phyloP scores from a whole-genome alignment of 495 filamentous ascomycete genomes.

The Aspergillus hancockii region DNA sequence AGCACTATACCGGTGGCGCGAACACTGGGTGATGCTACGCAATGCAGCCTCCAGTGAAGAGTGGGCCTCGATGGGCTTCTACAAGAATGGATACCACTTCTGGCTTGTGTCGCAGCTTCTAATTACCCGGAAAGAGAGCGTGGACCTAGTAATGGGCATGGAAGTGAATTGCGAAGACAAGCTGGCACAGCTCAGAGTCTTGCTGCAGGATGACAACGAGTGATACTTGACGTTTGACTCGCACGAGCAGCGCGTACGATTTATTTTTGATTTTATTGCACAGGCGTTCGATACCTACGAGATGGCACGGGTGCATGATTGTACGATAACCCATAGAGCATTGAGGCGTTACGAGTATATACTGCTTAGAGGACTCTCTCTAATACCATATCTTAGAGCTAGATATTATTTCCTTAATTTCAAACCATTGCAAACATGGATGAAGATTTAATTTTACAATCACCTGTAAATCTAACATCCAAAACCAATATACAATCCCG shows the following conservation, averaged over 20 bases:
- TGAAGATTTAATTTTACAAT: no score
- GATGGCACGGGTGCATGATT: not conserved
- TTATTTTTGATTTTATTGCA: not conserved
- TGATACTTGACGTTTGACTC: constrained; percentile 1
- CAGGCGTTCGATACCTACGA: not conserved
- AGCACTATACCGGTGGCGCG: constrained; percentile 41
- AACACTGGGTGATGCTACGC: constrained; percentile 37
- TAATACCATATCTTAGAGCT: not conserved
- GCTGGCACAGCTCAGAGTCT: constrained; percentile 44
- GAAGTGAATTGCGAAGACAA: constrained; percentile 53
- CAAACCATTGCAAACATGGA: not conserved
- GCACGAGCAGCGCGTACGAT: not conserved
- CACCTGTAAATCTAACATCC: no score
- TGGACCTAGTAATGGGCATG: constrained; percentile 50
- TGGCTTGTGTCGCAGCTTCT: constrained; percentile 49
- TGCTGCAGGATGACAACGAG: constrained; percentile 44
- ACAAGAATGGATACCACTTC: constrained; percentile 48
- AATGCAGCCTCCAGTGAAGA: constrained; percentile 35
- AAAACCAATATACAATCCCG: no score
- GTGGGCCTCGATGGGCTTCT: constrained; percentile 49
- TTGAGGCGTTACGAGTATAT: not conserved
- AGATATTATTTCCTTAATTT: not conserved
- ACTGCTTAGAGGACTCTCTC: not conserved
- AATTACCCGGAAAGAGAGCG: constrained; percentile 48
- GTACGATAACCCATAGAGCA: constrained; percentile 1